Evolutionary conservation across 805 yeast genomes (phyloP), one percentile per base, ranked within the genome.

Genomic region (Wickerhamomyces silvicola): DNA sequence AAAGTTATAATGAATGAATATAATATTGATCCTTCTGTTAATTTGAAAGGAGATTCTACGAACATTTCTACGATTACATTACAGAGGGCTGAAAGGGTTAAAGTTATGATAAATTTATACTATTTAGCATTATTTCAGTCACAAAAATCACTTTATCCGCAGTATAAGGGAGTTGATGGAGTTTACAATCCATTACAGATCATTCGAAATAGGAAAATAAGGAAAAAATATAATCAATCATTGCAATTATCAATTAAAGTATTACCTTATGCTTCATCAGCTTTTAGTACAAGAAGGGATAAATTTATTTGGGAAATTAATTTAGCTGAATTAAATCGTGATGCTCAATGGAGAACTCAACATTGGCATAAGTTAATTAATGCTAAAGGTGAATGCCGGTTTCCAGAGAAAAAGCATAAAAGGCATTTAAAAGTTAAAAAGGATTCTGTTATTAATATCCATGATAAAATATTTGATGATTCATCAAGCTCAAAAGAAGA

Each of bases 181-280:
- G 69, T 72, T 4, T 86, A 78, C 60, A 86, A 86, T 50, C 95
- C 95, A 4, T 59, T 86, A 27, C 95, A 84, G 55, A 69, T 78
- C n/a, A 74, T 86, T 18, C 60, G 96, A 35, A 81, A 85, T 55
- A 65, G 95, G 36, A 66, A 65, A 43, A 50, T 79, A 4, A 55
- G 83, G 32, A 66, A 68, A 36, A 70, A 69, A 44, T 60, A 70
- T 44, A 66, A 65, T 31, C 73, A 71, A 35, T 59, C 61, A 22
- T 68, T 73, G 3, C 63, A 67, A 24, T 47, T 70, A 10, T 54
- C 67, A 1, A 54, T 69, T 18, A 66, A 69, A 34, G 62, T 70
- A 7, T 52, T 77, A 6, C 82, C 83, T 10, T 54, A 73, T n/a
- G 78, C 86, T 3, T 78, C 83, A 6, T 69, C 75, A 37, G 79